Evolutionary conservation across 768 basidiomycete species (phyloP), one percentile per base, ranked within the genome.

Genomic region (Hydnum rufescens): DNA sequence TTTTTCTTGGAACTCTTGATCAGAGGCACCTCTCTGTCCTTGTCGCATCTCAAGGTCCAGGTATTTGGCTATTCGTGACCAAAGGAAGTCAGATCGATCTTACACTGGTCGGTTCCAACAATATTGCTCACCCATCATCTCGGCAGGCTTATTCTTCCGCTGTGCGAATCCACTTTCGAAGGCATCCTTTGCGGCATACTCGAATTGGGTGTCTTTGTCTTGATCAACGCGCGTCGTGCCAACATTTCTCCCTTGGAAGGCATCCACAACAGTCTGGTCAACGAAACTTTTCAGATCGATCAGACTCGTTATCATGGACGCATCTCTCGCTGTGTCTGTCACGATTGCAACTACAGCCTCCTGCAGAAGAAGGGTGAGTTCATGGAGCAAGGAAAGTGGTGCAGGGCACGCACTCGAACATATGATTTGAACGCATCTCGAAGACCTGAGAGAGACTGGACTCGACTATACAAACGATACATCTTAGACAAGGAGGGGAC

Each of bases 41-140:
- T 75, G 77, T 43, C 90, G 75, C 82, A 97, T 82, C 22, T 80
- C 75, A 47, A 71, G 73, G 64, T 97, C 92, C 47, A 97, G 70
- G 63, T 88, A 76, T 62, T 84, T 88, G 16, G 95, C 95, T 69
- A 57, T 4, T 0, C 1, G 29, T n/a, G 32, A 49, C 4, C 8
- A 31, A 47, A 25, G 23, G 32, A 28, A 29, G 22, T 5, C 44
- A 1, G 31, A 3, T 51, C 32, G 31, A 19, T 34, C 5, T 18
- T 13, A 46, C 18, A 52, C 28, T 46, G 19, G 26, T 4, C 18
- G 34, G 19, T 39, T 8, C 22, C 22, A 48, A n/a, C n/a, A n/a
- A n/a, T n/a, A 4, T 32, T 19, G 49, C 60, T 43, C 5, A 61
- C 61, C 60, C 51, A 92, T 81, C 76, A 89, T 79, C 65, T 93